Evolutionary conservation across 2,329 filamentous ascomycete species (phyloP).

Genomic region (Tolypocladium capitatum): DNA sequence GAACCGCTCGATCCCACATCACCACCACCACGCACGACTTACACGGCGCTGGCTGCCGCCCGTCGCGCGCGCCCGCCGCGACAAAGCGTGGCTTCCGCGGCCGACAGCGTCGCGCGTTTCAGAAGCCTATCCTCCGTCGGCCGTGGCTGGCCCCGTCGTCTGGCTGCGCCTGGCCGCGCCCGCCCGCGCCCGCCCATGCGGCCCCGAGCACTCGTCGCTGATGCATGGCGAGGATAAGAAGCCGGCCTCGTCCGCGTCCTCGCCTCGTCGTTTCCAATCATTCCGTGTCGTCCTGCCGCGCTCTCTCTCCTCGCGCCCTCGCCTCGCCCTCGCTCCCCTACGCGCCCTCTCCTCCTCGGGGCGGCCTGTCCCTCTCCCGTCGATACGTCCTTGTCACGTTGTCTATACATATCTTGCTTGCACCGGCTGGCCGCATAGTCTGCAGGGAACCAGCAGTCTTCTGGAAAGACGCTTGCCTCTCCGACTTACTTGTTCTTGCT

Average conservation of each 20-base stretch:
- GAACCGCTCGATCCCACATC: no score
- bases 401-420: neutral
- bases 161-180: no score
- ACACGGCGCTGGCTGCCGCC: neutral
- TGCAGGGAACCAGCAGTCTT: neutral
- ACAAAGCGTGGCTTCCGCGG: neutral
- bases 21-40: neutral
- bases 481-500: conserved; percentile 1
- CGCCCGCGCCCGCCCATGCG: no score
- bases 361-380: neutral
- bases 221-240: conserved; percentile 14
- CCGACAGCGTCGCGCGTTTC: neutral
- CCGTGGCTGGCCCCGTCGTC: no score
- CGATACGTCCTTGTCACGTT: neutral
- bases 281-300: conserved; percentile 4
- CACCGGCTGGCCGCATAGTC: conserved; percentile 1
- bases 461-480: neutral
- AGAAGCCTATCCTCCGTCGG: neutral
- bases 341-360: neutral
- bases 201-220: neutral
- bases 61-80: neutral
- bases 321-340: conserved; percentile 1
- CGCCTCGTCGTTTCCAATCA: conserved; percentile 11
- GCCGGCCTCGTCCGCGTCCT: conserved; percentile 14
- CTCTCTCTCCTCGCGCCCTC: conserved; percentile 1